These are phyloP conservation scores for Lodderomyces margitis DNA, from an alignment of 1,139 yeast species.

Conservation along the genomic window DNA sequence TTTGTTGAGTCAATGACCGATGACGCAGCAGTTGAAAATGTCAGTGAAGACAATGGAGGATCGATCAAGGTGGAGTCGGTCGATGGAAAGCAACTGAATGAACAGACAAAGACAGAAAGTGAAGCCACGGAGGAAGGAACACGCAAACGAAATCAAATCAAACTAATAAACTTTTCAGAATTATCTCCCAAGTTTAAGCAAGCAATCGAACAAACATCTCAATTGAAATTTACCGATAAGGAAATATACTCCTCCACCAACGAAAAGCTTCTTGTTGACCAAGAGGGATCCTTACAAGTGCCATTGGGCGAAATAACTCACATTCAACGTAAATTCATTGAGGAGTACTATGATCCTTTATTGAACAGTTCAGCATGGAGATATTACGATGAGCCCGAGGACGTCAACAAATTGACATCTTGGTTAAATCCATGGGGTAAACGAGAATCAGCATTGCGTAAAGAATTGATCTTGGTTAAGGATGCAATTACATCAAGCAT, in stretches of 20 bases:
- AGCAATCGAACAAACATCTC: conserved; percentile 19
- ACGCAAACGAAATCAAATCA: conserved; percentile 11
- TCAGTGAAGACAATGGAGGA: conserved; percentile 7
- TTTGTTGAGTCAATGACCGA: conserved; percentile 7
- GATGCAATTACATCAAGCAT: conserved; percentile 58
- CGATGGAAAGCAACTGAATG: not conserved
- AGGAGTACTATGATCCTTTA: conserved; percentile 61
- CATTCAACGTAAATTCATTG: conserved; percentile 62
- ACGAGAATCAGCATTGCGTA: conserved; percentile 66
- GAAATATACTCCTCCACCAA: conserved; percentile 16
- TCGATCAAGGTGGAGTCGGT: not conserved
- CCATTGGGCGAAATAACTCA: conserved; percentile 34
- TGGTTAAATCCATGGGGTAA: conserved; percentile 80
- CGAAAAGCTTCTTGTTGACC: conserved; percentile 30
- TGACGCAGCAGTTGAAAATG: conserved; percentile 14
- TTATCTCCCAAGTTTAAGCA: conserved; percentile 21
- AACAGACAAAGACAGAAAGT: conserved; percentile 7
- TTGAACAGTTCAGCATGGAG: conserved; percentile 63
- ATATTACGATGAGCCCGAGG: conserved; percentile 60
- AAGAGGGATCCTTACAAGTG: conserved; percentile 42
- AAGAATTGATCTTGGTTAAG: conserved; percentile 57
- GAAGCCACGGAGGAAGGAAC: conserved; percentile 3
- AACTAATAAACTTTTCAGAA: conserved; percentile 19
- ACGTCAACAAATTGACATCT: conserved; percentile 52
- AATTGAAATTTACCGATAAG: conserved; percentile 19